These are phyloP conservation scores for Crucibulum laeve DNA, from an alignment of 768 basidiomycete genomes.

Conservation along the genomic window DNA sequence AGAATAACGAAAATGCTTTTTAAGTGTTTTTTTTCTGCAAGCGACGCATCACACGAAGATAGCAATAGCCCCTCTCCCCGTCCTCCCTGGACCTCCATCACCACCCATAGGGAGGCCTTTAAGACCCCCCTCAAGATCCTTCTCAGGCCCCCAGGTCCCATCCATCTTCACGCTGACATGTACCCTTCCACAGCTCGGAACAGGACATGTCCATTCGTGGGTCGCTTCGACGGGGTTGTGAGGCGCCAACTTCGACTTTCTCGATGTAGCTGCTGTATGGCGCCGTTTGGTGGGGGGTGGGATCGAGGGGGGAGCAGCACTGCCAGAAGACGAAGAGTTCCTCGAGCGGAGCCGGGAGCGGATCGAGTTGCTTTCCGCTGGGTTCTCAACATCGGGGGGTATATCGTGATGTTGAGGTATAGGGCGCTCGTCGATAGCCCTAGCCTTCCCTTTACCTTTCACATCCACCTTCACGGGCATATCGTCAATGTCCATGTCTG, in stretches of 20 bases:
- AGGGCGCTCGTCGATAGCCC: slow-evolving; percentile 12
- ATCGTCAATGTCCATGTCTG: slow-evolving; percentile 7
- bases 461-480: slow-evolving; percentile 4
- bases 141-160: slow-evolving; percentile 60
- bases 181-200: slow-evolving; percentile 44
- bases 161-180: slow-evolving; percentile 57
- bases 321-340: slow-evolving; percentile 5
- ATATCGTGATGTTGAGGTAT: neutral
- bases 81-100: slow-evolving; percentile 5
- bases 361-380: slow-evolving; percentile 31
- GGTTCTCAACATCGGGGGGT: neutral
- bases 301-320: slow-evolving; percentile 6
- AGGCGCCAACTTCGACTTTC: slow-evolving; percentile 17
- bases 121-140: slow-evolving; percentile 16
- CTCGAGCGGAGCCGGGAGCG: slow-evolving; percentile 58
- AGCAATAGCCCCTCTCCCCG: slow-evolving; percentile 35
- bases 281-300: slow-evolving; percentile 14
- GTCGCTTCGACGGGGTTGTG: slow-evolving; percentile 41
- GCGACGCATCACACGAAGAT: slow-evolving; percentile 34
- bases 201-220: slow-evolving; percentile 64
- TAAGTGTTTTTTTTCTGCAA: no score
- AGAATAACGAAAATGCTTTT: no score
- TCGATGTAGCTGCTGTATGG: slow-evolving; percentile 8
- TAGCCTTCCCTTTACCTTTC: slow-evolving; percentile 47
- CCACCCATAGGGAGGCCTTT: slow-evolving; percentile 1